Base-by-base conservation (phyloP, 345 rosid genomes). In the Crucihimalaya himalaica region DNA sequence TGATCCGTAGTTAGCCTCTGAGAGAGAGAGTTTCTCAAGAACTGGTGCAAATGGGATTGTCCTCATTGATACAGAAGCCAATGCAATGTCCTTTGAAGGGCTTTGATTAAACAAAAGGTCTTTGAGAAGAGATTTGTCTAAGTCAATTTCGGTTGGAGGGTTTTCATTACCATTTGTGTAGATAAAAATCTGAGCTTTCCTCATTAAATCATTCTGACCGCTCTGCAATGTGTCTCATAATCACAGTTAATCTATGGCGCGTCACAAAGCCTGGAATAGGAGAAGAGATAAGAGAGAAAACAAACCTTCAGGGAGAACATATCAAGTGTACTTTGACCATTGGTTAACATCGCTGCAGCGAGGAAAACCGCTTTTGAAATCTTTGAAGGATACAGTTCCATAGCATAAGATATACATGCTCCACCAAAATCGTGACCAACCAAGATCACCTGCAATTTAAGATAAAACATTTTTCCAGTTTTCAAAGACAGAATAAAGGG, bases 361-460 rank as follows among this genome's bases (percentile, higher is more conserved):
- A 92, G 66, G 70, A 79, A 95, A 63, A 90, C 70, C 48, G 97
- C 93, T 83, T 88, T 95, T 2, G 92, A 83, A 52, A 88, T 70
- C 84, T 80, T 92, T 8, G 32, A 53, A 70, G 98, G 94, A 83
- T 88, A 90, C 71, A 85, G 66, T 83, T 95, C 99, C 98, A 92
- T 87, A 45, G 86, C 93, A 63, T 87, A 86, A 7, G 96, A 88
- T 62, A 88, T 63, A 66, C 99, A 92, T 42, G 97, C 88, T 60
- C 99, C 99, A 51, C 98, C 99, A 70, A 95, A 86, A 82, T 95
- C 97, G 11, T 92, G 99, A 35, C 98, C 98, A 3, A 87, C 97
- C 90, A 95, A 83, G 65, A 95, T 84, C 75, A 89, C 97, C 99
- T 95, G 84, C 84, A 76, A 4, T 12, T 51, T 48, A 27, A 45